Base-by-base conservation (phyloP, 2,329 filamentous ascomycete species). In the Ilyonectria sp. region DNA sequence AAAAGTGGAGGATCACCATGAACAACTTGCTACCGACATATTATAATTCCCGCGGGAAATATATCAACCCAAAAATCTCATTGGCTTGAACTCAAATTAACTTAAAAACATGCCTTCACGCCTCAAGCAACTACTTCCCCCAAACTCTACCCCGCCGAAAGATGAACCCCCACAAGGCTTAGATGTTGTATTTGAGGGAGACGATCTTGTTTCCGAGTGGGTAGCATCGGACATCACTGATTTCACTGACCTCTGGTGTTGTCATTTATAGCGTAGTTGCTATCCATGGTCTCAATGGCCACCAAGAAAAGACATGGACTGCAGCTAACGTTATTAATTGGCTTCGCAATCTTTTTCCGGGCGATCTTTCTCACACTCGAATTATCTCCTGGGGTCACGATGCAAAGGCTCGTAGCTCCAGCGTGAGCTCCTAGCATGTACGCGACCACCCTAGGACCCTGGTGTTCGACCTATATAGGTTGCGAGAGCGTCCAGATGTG, bases 261-360 rank as follows among this genome's bases (percentile, higher is more conserved):
- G 11, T 53, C 23, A 10, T 1, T n/a, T n/a, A 2, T 43, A 63
- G 54, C 17, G 88, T 94, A 46, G 87, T 94, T 31, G 87, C 93
- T 69, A 89, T 94, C 31, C 92, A 94, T 75, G 92, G 92, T 43
- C 85, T 89, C 59, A 93, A 93, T 76, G 92, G 92, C 31, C 81
- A 89, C 26, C 90, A 91, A 0, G 82, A 87, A 53, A 85, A 85
- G 69, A 92, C 91, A 52, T 94, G 91, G 87, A 86, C 84, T 3
- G 80, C 85, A 13, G 80, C 79, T 67, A 86, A 88, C 69, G 85
- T 85, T 44, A 83, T 88, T 35, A 93, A 91, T 79, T 94, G 92
- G 92, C 92, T 92, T 0, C 81, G 84, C 11, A 89, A 93, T 68
- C 84, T 94, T 19, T 84, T 94, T 1, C 91, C 92, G 0, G 19